phyloP scores from a whole-genome alignment of 1,284 basidiomycete genomes.

The Abortiporus biennis region DNA sequence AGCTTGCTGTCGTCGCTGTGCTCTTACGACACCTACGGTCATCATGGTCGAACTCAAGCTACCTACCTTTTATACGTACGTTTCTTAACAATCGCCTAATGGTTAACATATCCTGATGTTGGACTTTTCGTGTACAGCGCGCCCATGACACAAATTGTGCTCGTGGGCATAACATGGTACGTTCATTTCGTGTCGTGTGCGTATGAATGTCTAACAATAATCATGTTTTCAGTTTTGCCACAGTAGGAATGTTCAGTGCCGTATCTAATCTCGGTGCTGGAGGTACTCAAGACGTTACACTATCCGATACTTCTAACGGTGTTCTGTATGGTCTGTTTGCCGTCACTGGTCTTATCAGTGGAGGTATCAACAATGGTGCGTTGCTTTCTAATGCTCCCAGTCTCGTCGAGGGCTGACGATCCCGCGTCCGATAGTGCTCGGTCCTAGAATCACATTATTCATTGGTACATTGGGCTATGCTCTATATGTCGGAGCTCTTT shows the following conservation, averaged over 20 bases:
- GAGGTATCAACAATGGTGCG: constrained; percentile 41
- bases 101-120: background rate
- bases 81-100: constrained; percentile 5
- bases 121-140: constrained; percentile 14
- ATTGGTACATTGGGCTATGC: constrained; percentile 41
- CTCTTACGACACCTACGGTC: background rate
- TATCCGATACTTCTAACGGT: constrained; percentile 35
- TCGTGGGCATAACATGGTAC: constrained; percentile 38
- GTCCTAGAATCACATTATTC: constrained; percentile 39
- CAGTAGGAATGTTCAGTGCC: constrained; percentile 47
- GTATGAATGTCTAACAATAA: constrained; percentile 6
- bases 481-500: constrained; percentile 42
- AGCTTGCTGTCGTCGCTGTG: background rate
- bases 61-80: constrained; percentile 26
- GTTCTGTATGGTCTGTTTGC: constrained; percentile 42
- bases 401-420: background rate
- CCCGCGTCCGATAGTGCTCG: constrained; percentile 31
- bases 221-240: constrained; percentile 26
- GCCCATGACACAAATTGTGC: constrained; percentile 35
- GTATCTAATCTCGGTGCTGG: constrained; percentile 40
- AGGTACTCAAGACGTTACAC: constrained; percentile 34
- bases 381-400: constrained; percentile 3
- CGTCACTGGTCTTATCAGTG: constrained; percentile 40
- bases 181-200: constrained; percentile 3
- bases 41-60: constrained; percentile 19